Percentiles rank a stretch among this genome's conserved stretches.
phyloP scores from a whole-genome alignment of 208 protist species.

The Trypanosoma theileri region DNA sequence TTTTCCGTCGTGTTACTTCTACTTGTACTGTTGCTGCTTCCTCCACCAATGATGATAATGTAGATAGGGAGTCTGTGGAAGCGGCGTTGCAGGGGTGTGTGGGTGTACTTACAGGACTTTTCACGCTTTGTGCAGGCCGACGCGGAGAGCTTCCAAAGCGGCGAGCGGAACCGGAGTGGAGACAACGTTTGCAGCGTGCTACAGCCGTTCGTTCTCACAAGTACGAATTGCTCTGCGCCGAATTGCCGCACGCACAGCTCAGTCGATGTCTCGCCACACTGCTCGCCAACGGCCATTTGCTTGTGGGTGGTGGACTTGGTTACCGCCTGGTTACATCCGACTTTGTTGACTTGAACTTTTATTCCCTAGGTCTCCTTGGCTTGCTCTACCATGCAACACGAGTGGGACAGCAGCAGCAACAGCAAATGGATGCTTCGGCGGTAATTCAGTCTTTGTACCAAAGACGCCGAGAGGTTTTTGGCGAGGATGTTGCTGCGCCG shows the following conservation, averaged over 20 bases:
- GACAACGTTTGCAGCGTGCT: slow-evolving; percentile 36
- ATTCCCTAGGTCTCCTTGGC: slow-evolving; percentile 56
- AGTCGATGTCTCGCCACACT: slow-evolving; percentile 40
- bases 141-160: slow-evolving; percentile 31
- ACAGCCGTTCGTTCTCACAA: slow-evolving; percentile 75
- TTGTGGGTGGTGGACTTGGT: slow-evolving; percentile 36
- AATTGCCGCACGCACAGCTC: slow-evolving; percentile 65
- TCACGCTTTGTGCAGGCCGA: slow-evolving; percentile 18
- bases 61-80: slow-evolving; percentile 25
- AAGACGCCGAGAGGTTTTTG: slow-evolving; percentile 45
- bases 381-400: slow-evolving; percentile 59
- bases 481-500: slow-evolving; percentile 21
- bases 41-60: neutral
- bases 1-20: neutral
- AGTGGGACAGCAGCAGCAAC: slow-evolving; percentile 2
- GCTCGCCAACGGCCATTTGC: slow-evolving; percentile 50
- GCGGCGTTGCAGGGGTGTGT: slow-evolving; percentile 37
- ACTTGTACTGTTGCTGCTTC: neutral
- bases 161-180: slow-evolving; percentile 51
- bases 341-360: slow-evolving; percentile 73
- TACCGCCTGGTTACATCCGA: slow-evolving; percentile 38
- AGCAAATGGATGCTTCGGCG: slow-evolving; percentile 12
- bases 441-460: slow-evolving; percentile 36
- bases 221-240: slow-evolving; percentile 64
- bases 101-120: slow-evolving; percentile 29